phyloP scores from a whole-genome alignment of 139 green algal species.

The Picochlorum costavermella region DNA sequence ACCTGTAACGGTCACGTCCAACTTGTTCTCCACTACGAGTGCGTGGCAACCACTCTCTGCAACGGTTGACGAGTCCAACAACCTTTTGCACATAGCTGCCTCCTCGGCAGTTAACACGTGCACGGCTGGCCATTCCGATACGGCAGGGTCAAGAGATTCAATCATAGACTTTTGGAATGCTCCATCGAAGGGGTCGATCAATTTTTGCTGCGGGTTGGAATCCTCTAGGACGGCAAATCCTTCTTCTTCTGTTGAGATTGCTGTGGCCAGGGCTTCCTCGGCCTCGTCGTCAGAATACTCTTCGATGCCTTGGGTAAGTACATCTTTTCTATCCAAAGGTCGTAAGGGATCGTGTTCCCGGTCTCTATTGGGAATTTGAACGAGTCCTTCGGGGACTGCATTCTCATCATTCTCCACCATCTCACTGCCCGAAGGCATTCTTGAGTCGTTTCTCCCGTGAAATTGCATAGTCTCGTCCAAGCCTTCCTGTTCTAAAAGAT shows the following conservation, averaged over 20 bases:
- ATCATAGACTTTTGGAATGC: slow-evolving; percentile 24
- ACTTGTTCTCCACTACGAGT: not conserved
- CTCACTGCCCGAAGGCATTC: not conserved
- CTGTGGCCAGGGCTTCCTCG: slow-evolving; percentile 9
- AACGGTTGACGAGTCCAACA: not conserved
- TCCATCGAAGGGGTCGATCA: slow-evolving; percentile 25
- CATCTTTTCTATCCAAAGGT: not conserved
- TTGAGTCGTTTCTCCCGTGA: not conserved
- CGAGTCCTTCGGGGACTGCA: not conserved
- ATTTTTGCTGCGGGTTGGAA: slow-evolving; percentile 6
- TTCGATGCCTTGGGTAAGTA: not conserved
- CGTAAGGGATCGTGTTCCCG: not conserved
- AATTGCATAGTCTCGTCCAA: not conserved
- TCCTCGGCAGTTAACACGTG: slow-evolving; percentile 6
- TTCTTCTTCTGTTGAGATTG: not conserved
- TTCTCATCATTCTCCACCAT: not conserved
- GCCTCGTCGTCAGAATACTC: slow-evolving; percentile 5
- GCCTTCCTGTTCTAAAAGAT: not conserved
- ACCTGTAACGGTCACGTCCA: not conserved
- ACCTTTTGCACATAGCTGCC: not conserved
- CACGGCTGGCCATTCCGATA: slow-evolving; percentile 19
- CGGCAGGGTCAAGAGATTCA: not conserved
- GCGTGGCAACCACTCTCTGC: slow-evolving; percentile 7
- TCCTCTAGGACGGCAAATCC: slow-evolving; percentile 7
- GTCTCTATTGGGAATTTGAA: not conserved